phyloP scores from a whole-genome alignment of 495 filamentous ascomycete genomes.

The Parathielavia appendiculata region DNA sequence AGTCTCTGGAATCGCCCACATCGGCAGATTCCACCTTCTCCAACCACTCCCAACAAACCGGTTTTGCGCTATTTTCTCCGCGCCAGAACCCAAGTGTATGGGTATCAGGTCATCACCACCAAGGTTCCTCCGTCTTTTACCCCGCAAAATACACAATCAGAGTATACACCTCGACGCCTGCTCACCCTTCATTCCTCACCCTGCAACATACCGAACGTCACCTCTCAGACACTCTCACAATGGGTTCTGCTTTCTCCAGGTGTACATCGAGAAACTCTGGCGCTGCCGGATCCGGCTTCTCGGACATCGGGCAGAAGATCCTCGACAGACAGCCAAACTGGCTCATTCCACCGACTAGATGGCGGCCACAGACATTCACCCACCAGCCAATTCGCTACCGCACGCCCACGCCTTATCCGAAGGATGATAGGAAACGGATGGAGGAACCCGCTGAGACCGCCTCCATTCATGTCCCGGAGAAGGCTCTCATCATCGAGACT shows the following conservation, averaged over 20 bases:
- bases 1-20: no score
- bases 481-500: conserved; percentile 16
- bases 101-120: neutral
- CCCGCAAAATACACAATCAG: neutral
- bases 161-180: neutral
- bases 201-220: no score
- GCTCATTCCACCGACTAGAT: conserved; percentile 22
- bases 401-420: conserved; percentile 30
- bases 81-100: neutral
- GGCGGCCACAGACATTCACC: conserved; percentile 14
- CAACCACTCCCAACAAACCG: neutral
- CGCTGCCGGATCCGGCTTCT: conserved; percentile 2
- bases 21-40: neutral
- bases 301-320: conserved; percentile 24
- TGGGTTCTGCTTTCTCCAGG: conserved; percentile 28
- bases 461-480: conserved; percentile 14
- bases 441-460: neutral
- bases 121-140: neutral
- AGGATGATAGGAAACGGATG: conserved; percentile 22
- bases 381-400: conserved; percentile 28
- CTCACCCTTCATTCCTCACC: neutral
- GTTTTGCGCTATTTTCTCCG: conserved; percentile 18
- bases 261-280: conserved; percentile 16
- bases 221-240: conserved; percentile 1
- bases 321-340: conserved; percentile 31